Evolutionary conservation across 306 rosid genomes (phyloP), one percentile per base, ranked within the genome.

Genomic region (Inga oerstediana): DNA sequence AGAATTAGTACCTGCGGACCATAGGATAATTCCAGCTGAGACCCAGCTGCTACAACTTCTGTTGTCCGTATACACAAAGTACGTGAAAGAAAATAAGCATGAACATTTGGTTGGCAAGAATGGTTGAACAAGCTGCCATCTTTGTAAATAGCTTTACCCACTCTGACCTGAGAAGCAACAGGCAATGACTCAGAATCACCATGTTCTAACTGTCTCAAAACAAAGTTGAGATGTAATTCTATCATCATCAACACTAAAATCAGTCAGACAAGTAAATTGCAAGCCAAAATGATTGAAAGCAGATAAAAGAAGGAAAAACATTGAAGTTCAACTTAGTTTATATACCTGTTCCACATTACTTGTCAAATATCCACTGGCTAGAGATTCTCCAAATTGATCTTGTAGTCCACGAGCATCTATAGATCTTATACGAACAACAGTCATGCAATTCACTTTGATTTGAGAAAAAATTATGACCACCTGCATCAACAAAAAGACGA

Each of bases 371-470:
- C 67, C 73, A 12, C 49, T 34, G 16, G 88, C 59, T 82, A 88
- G 81, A 82, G 81, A 66, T 67, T 89, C 85, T 88, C 86, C 90
- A 70, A 46, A 77, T 54, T 85, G 87, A 82, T 79, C 86, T 12
- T 62, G 78, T 72, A 67, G 73, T 20, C 89, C 91, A 76, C 61
- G 90, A 48, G 85, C 75, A 51, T 94, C 97, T 74, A 72, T 73
- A 64, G 97, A 93, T 84, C 87, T 91, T 84, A 93, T 88, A 59
- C 90, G 95, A 78, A 85, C 92, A 81, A 94, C 61, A 64, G 98
- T 87, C 93, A 94, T 90, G 79, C 95, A 94, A 84, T 94, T 94
- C 87, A 93, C 93, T 90, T 91, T 90, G 79, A 94, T 94, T 86
- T 94, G 98, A 84, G 97, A 90, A 77, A 90, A 68, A 80, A 94